Base-by-base conservation (phyloP, 2,329 filamentous ascomycete genomes). In the Cyphellophora attinorum region DNA sequence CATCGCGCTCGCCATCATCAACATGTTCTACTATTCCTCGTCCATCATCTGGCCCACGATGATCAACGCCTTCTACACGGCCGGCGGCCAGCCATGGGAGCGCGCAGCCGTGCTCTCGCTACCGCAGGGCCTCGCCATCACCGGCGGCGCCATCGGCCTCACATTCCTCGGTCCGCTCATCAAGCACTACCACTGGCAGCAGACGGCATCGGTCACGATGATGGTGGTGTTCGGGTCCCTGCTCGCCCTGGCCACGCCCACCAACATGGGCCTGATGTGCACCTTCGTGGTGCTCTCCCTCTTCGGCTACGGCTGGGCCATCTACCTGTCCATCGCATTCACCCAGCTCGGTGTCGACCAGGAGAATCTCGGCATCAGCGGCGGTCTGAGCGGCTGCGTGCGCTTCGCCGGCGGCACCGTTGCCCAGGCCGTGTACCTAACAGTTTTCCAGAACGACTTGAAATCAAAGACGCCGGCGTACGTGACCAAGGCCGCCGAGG, bases 11-110 rank as follows among this genome's bases (percentile, higher is more conserved):
- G 60, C 58, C 27, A 59, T 70, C 29, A 56, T 68, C 13, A 69
- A 62, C 37, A 70, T 70, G 65, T 68, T 68, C 46, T 70, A 68
- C 51, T 70, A 69, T 47, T 58, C 58, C 19, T 59, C 57, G 27
- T 65, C 61, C 39, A 59, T 68, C 28, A 51, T 68, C 11, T 68
- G 58, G 43, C 65, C 65, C 0, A 62, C 61, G 11, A 67, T 67
- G 62, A 66, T 67, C 32, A 53, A 53, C n/a, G 52, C 57, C 1
- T 62, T 66, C 42, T 68, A 60, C 42, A 59, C 56, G 2, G 50
- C 58, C 31, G 54, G 51, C 8, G 56, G 49, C 3, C 51, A 51
- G 0, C 51, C 54, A 37, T 60, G 56, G 51, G 49, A 47, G 15
- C 54, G 60, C 32, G 49, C 49, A 4, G 49, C 58, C 14, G 39